Percentiles rank a stretch among this genome's conserved stretches.
phyloP scores from a whole-genome alignment of 75 land plant species.

The Picea glauca region DNA sequence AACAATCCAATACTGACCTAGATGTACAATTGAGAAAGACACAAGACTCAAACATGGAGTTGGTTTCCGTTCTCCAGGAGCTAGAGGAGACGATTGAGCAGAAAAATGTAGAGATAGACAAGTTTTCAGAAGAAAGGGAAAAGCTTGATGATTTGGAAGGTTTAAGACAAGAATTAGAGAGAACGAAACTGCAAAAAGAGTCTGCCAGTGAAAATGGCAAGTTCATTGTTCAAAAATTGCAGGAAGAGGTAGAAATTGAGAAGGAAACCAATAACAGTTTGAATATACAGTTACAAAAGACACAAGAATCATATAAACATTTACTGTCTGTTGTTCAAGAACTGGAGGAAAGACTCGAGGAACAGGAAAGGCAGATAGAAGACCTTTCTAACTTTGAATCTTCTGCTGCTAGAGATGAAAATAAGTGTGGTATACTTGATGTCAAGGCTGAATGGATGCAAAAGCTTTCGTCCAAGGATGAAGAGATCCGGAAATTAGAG shows the following conservation, averaged over 20 bases:
- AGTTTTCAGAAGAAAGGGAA: conserved; percentile 20
- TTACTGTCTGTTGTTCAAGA: conserved; percentile 21
- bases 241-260: conserved; percentile 50
- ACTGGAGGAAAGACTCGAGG: conserved; percentile 42
- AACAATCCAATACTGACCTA: conserved; percentile 45
- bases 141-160: conserved; percentile 4
- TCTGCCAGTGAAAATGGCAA: conserved; percentile 21
- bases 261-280: conserved; percentile 46
- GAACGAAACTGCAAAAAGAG: neutral
- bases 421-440: conserved; percentile 4
- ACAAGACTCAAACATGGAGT: conserved; percentile 64
- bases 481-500: conserved; percentile 35
- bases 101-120: conserved; percentile 42
- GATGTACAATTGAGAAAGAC: conserved; percentile 46
- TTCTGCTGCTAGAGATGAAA: conserved; percentile 9
- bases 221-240: conserved; percentile 21
- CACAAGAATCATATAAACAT: conserved; percentile 43
- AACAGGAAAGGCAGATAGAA: conserved; percentile 25
- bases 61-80: conserved; percentile 62
- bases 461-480: conserved; percentile 45
- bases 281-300: conserved; percentile 41
- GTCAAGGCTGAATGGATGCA: conserved; percentile 31
- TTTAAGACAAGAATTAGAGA: conserved; percentile 3
- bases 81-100: conserved; percentile 54
- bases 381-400: conserved; percentile 4